Evolutionary conservation across 441 rosid species (phyloP).

Genomic region (Isatis lusitanica): DNA sequence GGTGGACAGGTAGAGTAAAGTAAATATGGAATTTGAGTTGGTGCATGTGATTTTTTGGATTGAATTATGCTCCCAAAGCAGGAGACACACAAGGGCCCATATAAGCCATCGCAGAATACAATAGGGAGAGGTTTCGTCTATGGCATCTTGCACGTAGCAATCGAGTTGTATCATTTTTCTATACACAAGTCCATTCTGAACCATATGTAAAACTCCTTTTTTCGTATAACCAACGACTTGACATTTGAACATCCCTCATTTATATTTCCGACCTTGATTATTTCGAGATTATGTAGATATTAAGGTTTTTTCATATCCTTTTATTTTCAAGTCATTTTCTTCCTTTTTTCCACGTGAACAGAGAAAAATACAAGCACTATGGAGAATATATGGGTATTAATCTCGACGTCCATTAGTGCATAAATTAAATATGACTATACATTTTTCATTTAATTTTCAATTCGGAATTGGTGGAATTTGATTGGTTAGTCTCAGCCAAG

Average conservation of each 20-base stretch:
- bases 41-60: conserved; percentile 25
- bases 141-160: neutral
- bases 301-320: neutral
- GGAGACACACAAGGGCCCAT: conserved; percentile 24
- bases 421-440: neutral
- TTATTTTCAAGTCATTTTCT: neutral
- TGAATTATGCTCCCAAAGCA: conserved; percentile 27
- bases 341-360: conserved; percentile 10
- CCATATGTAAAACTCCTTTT: neutral
- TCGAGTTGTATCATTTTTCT: neutral
- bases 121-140: neutral
- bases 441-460: neutral
- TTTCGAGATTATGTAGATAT: too few relatives aligned
- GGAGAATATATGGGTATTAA: conserved; percentile 1
- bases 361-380: neutral
- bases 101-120: neutral
- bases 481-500: conserved; percentile 11
- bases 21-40: conserved; percentile 27
- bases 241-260: too few relatives aligned
- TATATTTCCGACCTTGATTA: neutral
- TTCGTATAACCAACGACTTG: neutral
- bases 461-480: neutral
- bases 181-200: neutral
- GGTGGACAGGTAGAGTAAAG: conserved; percentile 26
- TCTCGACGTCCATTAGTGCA: neutral